Percentiles rank a stretch among this genome's conserved stretches.
phyloP scores from a whole-genome alignment of 208 protist genomes.

The Leishmania gerbilli region DNA sequence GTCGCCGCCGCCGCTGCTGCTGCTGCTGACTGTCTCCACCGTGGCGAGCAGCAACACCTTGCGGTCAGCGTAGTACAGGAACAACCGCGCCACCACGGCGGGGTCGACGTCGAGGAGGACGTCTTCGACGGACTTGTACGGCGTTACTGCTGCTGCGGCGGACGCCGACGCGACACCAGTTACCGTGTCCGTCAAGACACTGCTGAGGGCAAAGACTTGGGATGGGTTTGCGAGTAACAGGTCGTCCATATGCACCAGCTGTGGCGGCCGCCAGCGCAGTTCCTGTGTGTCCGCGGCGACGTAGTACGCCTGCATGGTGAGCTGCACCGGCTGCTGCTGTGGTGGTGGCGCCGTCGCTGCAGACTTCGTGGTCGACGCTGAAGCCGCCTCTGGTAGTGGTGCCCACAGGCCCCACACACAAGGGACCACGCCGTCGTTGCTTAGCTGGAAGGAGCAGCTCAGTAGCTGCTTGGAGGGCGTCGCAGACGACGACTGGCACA shows the following conservation, averaged over 20 bases:
- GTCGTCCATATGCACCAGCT: constrained; percentile 40
- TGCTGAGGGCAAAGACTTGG: constrained; percentile 38
- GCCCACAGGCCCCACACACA: constrained; percentile 52
- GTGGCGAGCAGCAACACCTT: constrained; percentile 45
- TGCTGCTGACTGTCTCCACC: constrained; percentile 26
- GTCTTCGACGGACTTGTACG: constrained; percentile 23
- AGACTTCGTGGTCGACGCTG: not conserved
- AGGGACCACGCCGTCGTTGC: constrained; percentile 44
- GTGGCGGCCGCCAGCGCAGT: constrained; percentile 35
- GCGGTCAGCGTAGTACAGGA: constrained; percentile 50
- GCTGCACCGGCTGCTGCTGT: constrained; percentile 25
- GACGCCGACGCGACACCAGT: not conserved
- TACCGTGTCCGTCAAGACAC: constrained; percentile 13
- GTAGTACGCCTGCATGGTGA: constrained; percentile 45
- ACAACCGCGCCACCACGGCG: constrained; percentile 35
- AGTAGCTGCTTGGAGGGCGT: constrained; percentile 33
- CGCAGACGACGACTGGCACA: not conserved
- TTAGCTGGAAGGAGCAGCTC: constrained; percentile 41
- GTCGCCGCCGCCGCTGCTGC: constrained; percentile 11
- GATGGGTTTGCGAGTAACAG: constrained; percentile 33
- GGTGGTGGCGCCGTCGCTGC: not conserved
- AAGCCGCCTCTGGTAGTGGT: constrained; percentile 4
- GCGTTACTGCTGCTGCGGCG: not conserved
- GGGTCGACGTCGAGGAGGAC: constrained; percentile 27
- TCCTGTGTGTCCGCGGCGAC: constrained; percentile 34